Evolutionary conservation across 768 basidiomycete genomes (phyloP), one percentile per base, ranked within the genome.

Genomic region (Tylopilus sp.): DNA sequence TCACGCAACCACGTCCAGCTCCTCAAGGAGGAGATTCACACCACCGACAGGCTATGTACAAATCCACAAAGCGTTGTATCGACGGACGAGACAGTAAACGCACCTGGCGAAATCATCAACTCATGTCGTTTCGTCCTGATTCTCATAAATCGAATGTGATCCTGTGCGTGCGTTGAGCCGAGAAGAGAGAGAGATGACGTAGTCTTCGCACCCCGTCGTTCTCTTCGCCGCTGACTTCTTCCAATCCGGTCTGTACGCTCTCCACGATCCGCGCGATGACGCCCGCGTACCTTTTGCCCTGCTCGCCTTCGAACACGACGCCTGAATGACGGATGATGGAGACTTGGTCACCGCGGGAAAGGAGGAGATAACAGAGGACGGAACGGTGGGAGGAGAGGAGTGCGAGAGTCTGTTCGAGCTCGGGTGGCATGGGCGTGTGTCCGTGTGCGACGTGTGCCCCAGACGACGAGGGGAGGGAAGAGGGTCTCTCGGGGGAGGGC

Each of bases 41-140:
- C n/a, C n/a, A n/a, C n/a, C n/a, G n/a, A n/a, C n/a, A n/a, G n/a
- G n/a, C n/a, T n/a, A n/a, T n/a, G n/a, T n/a, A n/a, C n/a, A n/a
- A n/a, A n/a, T n/a, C n/a, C n/a, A n/a, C n/a, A n/a, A n/a, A n/a
- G n/a, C n/a, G n/a, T 33, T 3, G 31, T 11, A 33, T n/a, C n/a
- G n/a, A n/a, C 12, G 31, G 10, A 11, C 31, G 28, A 38, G n/a
- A 2, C 1, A 31, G 16, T 22, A 40, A 45, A 72, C 86, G 26
- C 48, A 92, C 94, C 89, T 52, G 94, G 94, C 3, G 94, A 91
- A 55, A 97, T 93, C 87, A 97, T 89, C 52, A 97, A 76, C 65
- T 96, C 94, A 68, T 97, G 94, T 47, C 88, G 80, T 66, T 83
- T 90, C 53, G 94, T 96, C 45, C 94, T 82, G 72, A 96, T 92